These are phyloP conservation scores for Sporothrix euskadiensis DNA, from an alignment of 2,329 filamentous ascomycete species.

Conservation along the genomic window DNA sequence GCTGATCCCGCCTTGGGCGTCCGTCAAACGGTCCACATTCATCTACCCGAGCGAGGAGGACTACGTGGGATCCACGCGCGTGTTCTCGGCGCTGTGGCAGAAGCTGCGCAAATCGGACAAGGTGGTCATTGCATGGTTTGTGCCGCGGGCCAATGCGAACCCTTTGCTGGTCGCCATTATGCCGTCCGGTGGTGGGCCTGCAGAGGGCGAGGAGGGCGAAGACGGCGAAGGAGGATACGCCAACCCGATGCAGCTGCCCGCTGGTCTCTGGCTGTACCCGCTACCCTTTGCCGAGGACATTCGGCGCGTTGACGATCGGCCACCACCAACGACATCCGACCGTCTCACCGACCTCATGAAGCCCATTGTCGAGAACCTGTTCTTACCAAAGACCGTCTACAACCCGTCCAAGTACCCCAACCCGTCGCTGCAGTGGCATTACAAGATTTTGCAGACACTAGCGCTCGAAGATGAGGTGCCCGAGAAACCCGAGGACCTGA, in stretches of 20 bases:
- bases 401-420: conserved; percentile 89
- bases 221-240: conserved; percentile 46
- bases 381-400: conserved; percentile 82
- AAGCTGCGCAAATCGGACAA: conserved; percentile 79
- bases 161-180: conserved; percentile 80
- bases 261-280: conserved; percentile 84
- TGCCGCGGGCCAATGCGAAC: conserved; percentile 75
- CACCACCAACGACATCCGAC: conserved; percentile 61
- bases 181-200: conserved; percentile 53
- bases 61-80: conserved; percentile 85
- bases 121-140: conserved; percentile 85
- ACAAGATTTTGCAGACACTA: conserved; percentile 86
- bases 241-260: conserved; percentile 70
- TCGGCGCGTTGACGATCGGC: conserved; percentile 67
- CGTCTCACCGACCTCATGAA: conserved; percentile 79
- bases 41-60: conserved; percentile 92
- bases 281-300: conserved; percentile 90
- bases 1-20: conserved; percentile 78
- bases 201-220: background rate
- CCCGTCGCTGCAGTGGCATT: conserved; percentile 93
- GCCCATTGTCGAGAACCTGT: conserved; percentile 77
- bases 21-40: conserved; percentile 81
- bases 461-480: conserved; percentile 91
- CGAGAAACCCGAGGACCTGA: conserved; percentile 71
- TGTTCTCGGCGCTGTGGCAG: conserved; percentile 87